Percentiles rank a stretch among this genome's conserved stretches.
These are phyloP conservation scores for Arabidopsis hybrid DNA, from an alignment of 441 rosid species.

Conservation along the genomic window DNA sequence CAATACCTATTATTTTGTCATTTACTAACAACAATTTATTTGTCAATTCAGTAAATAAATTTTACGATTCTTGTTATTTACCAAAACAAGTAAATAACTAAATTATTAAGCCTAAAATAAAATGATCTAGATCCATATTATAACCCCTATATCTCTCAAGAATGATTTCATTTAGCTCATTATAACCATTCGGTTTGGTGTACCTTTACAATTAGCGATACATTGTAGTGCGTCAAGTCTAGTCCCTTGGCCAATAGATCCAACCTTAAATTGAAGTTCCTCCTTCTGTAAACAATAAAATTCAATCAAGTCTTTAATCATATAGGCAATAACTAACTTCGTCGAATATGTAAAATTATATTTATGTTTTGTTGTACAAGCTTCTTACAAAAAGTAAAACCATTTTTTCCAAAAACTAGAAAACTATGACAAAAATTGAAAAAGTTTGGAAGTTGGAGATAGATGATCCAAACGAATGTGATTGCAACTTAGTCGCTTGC, in stretches of 20 bases:
- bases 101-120: neutral
- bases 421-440: neutral
- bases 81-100: neutral
- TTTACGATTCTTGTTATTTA: neutral
- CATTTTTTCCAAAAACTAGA: neutral
- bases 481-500: neutral
- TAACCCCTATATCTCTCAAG: neutral
- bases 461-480: neutral
- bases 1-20: neutral
- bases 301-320: neutral
- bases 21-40: neutral
- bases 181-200: neutral
- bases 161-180: neutral
- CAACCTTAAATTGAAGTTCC: neutral
- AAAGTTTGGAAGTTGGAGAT: neutral
- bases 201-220: slow-evolving; percentile 2
- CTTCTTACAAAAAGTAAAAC: slow-evolving; percentile 15
- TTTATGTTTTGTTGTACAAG: neutral
- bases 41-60: neutral
- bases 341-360: neutral
- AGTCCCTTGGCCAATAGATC: neutral
- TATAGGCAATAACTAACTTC: neutral
- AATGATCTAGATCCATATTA: neutral
- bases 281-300: slow-evolving; percentile 1
- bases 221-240: neutral